Conservation (phyloP, 2,329 filamentous ascomycete species). For the Clathrospora elynae region DNA sequence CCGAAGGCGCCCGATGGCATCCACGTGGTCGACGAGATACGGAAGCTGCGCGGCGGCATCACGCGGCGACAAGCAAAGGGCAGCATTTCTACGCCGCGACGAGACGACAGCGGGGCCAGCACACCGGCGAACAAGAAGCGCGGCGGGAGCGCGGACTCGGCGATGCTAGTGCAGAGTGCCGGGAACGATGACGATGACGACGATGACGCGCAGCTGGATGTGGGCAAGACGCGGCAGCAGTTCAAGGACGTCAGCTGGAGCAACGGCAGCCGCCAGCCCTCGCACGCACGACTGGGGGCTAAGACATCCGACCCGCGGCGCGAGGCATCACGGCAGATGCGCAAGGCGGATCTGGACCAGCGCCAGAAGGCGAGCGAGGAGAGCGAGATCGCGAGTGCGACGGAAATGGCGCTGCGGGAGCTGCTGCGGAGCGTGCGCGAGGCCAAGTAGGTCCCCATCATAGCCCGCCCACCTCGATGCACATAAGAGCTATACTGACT, state of each 20-base stretch:
- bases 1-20: conserved; percentile 84
- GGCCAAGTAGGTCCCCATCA: conserved; percentile 65
- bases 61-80: conserved; percentile 81
- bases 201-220: conserved; percentile 28
- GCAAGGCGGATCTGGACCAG: conserved; percentile 66
- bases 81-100: conserved; percentile 56
- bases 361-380: conserved; percentile 70
- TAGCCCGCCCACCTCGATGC: background rate
- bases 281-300: conserved; percentile 51
- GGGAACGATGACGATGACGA: conserved; percentile 20
- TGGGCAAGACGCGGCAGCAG: conserved; percentile 47
- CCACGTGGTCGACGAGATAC: conserved; percentile 88
- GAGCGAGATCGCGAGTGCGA: conserved; percentile 77
- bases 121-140: conserved; percentile 31
- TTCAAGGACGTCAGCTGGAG: conserved; percentile 74
- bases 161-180: conserved; percentile 33
- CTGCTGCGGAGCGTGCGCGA: conserved; percentile 80
- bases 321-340: conserved; percentile 41
- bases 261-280: conserved; percentile 74
- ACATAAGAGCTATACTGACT: conserved; percentile 7
- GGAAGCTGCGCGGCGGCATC: conserved; percentile 79
- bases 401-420: conserved; percentile 84
- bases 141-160: conserved; percentile 34
- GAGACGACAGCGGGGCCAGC: conserved; percentile 52
- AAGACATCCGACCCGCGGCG: conserved; percentile 52